A percentile compares a stretch with the other conserved stretches of the same genome.
These are phyloP conservation scores for Globisporangium acanthophoron DNA, from an alignment of 352 stramenopile species.

Conservation along the genomic window DNA sequence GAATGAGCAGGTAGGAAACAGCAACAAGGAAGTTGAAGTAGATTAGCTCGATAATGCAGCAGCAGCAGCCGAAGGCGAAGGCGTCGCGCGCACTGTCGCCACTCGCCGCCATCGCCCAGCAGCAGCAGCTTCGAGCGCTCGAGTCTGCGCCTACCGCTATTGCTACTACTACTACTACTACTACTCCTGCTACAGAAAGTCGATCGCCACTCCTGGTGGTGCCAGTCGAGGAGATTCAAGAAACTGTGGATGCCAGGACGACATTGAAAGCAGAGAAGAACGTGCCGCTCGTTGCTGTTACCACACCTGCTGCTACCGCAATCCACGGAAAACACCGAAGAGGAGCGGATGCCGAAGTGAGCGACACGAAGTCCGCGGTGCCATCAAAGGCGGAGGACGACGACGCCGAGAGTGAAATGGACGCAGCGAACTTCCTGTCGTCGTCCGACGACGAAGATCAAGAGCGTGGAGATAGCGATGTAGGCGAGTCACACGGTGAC, in stretches of 20 bases:
- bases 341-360: not conserved
- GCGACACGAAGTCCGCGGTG: not conserved
- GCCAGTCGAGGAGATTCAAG: not conserved
- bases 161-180: not conserved
- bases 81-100: not conserved
- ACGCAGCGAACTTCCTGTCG: slow-evolving; percentile 1
- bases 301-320: not conserved
- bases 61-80: not conserved
- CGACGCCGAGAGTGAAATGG: slow-evolving; percentile 6
- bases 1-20: no score
- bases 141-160: not conserved
- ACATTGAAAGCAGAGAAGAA: not conserved
- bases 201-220: not conserved
- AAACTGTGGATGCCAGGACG: no score
- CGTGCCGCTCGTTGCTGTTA: not conserved
- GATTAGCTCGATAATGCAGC: no score
- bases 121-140: not conserved
- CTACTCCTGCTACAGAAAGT: not conserved
- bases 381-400: not conserved
- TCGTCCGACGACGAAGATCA: slow-evolving; percentile 4
- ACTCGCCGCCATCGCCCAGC: not conserved
- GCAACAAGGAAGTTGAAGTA: no score
- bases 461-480: no score
- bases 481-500: no score
- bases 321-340: not conserved